Percentiles rank a stretch among this genome's conserved stretches.
Evolutionary conservation across 108 stramenopile genomes (phyloP).

Genomic region (Cyclostephanos tholiformis): DNA sequence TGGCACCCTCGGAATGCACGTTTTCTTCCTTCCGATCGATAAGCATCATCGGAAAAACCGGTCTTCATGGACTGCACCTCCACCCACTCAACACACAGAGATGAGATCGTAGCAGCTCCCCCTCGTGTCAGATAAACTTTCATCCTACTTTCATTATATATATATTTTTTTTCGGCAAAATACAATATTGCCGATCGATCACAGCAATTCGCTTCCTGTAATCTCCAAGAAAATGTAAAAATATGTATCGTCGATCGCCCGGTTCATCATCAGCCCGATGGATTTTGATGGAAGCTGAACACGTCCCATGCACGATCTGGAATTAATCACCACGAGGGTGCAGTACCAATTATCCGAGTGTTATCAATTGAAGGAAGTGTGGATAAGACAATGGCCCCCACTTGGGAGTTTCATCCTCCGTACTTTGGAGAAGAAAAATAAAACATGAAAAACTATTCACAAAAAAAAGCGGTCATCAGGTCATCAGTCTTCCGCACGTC

Average conservation of each 20-base stretch:
- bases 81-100: background rate
- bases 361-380: background rate
- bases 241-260: background rate
- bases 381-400: background rate
- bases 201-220: background rate
- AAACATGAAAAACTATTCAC: background rate
- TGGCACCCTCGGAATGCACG: conserved; percentile 67
- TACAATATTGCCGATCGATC: conserved; percentile 3
- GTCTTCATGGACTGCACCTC: too few species aligned
- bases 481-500: too few species aligned
- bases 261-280: too few species aligned
- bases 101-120: too few species aligned
- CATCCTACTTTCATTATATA: background rate
- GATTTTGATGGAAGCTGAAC: background rate
- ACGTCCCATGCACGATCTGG: background rate
- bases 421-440: background rate
- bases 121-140: background rate
- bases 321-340: background rate
- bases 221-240: background rate
- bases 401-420: background rate
- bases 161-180: background rate
- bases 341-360: background rate
- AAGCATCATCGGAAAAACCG: background rate
- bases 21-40: background rate
- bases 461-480: conserved; percentile 1